Percentiles rank a stretch among this genome's conserved stretches.
Conservation (phyloP, 2,329 filamentous ascomycete species). For the Mariannaea elegans region DNA sequence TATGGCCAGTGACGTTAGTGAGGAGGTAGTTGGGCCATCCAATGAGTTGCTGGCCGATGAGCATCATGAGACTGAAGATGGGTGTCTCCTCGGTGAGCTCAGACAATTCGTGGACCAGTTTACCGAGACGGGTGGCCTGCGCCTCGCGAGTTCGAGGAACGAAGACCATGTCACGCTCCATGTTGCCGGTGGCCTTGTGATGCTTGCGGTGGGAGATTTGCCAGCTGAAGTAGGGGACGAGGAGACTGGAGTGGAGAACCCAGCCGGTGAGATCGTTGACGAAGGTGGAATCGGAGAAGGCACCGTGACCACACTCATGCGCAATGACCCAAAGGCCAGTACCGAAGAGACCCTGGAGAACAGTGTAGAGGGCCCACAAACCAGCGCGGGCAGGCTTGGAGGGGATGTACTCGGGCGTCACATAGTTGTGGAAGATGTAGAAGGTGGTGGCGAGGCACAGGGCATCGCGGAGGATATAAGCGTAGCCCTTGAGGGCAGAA, state of each 20-base stretch:
- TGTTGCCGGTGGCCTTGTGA: slow-evolving; percentile 97
- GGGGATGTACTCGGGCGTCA: slow-evolving; percentile 85
- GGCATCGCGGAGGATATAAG: slow-evolving; percentile 87
- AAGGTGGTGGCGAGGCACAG: slow-evolving; percentile 78
- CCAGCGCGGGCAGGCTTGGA: slow-evolving; percentile 71
- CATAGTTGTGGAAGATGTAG: slow-evolving; percentile 86
- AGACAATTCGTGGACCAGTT: slow-evolving; percentile 79
- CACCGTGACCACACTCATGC: slow-evolving; percentile 97
- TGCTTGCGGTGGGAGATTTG: slow-evolving; percentile 99
- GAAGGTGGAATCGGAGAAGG: slow-evolving; percentile 91
- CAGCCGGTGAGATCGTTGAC: slow-evolving; percentile 94
- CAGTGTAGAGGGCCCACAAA: slow-evolving; percentile 73
- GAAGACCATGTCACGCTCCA: slow-evolving; percentile 99
- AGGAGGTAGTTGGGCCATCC: slow-evolving; percentile 95
- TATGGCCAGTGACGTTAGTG: slow-evolving; percentile 94
- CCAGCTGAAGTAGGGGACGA: slow-evolving; percentile 99
- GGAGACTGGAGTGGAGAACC: slow-evolving; percentile 85
- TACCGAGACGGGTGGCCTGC: slow-evolving; percentile 79
- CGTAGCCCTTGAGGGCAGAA: slow-evolving; percentile 77
- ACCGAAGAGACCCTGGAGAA: slow-evolving; percentile 90
- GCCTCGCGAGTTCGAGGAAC: slow-evolving; percentile 89
- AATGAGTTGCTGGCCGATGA: slow-evolving; percentile 85
- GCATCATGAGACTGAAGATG: slow-evolving; percentile 76
- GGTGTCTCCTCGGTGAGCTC: slow-evolving; percentile 97
- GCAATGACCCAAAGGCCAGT: slow-evolving; percentile 97